Percentiles rank a stretch among this genome's conserved stretches.
phyloP scores from a whole-genome alignment of 1,139 yeast genomes.

The Entelexis paramagnoliae region DNA sequence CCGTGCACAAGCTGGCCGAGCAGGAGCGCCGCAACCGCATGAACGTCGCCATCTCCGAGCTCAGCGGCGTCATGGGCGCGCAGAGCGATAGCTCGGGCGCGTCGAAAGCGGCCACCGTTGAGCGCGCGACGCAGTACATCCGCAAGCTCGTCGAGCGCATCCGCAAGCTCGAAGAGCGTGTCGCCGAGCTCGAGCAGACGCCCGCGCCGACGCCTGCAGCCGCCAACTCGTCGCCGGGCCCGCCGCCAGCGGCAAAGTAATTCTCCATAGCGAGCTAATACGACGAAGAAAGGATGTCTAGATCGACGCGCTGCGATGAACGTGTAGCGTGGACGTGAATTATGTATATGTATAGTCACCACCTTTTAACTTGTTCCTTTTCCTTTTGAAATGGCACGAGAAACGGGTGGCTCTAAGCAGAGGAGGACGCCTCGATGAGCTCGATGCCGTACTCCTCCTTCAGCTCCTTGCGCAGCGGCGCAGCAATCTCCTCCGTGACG shows the following conservation, averaged over 20 bases:
- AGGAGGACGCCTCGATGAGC: conserved; percentile 50
- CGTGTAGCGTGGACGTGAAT: too few relatives aligned
- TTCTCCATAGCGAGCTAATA: too few relatives aligned
- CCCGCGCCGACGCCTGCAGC: too few relatives aligned
- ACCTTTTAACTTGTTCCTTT: too few relatives aligned
- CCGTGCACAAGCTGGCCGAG: conserved; percentile 87
- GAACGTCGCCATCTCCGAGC: conserved; percentile 72
- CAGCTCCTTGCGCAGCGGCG: conserved; percentile 81
- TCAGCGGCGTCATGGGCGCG: conserved; percentile 59
- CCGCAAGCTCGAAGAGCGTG: conserved; percentile 15
- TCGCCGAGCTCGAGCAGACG: neutral
- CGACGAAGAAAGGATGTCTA: too few relatives aligned
- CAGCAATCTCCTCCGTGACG: conserved; percentile 77
- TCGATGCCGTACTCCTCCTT: conserved; percentile 82
- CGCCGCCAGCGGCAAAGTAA: too few relatives aligned
- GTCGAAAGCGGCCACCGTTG: conserved; percentile 86
- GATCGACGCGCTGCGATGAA: too few relatives aligned
- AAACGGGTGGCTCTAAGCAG: neutral
- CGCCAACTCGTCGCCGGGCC: too few relatives aligned
- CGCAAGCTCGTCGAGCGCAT: conserved; percentile 16
- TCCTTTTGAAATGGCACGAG: too few relatives aligned
- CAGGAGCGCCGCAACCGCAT: conserved; percentile 90
- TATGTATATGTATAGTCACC: too few relatives aligned
- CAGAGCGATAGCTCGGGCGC: conserved; percentile 21
- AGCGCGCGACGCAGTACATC: conserved; percentile 50